A percentile compares a stretch with the other conserved stretches of the same genome.
These are phyloP conservation scores for Phytomonas francai DNA, from an alignment of 208 protist species.

Conservation along the genomic window DNA sequence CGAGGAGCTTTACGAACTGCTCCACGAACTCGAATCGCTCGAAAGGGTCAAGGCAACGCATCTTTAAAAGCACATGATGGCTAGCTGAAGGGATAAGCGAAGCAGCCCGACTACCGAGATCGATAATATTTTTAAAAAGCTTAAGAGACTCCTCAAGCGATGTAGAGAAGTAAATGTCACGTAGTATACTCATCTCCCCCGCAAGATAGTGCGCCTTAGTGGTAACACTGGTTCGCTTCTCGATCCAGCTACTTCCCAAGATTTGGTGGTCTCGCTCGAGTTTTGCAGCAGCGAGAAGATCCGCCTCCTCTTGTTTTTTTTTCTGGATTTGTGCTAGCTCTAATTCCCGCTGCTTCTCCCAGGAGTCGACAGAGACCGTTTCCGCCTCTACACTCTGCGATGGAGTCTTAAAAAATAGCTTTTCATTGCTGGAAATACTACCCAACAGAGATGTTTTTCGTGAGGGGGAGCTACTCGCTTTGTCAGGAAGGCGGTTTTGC, in stretches of 20 bases:
- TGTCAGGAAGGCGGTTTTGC: neutral
- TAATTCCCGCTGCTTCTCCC: slow-evolving; percentile 78
- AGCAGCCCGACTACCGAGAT: slow-evolving; percentile 9
- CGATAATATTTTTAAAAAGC: slow-evolving; percentile 20
- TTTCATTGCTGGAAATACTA: neutral
- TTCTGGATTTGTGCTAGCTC: slow-evolving; percentile 64
- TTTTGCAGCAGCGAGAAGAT: slow-evolving; percentile 17
- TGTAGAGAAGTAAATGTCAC: slow-evolving; percentile 18
- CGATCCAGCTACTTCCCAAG: slow-evolving; percentile 62
- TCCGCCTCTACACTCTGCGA: neutral
- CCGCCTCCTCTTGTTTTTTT: slow-evolving; percentile 52
- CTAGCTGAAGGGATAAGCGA: slow-evolving; percentile 18
- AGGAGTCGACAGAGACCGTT: slow-evolving; percentile 63
- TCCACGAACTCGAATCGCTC: slow-evolving; percentile 12
- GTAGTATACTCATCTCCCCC: slow-evolving; percentile 14
- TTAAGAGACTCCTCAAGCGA: slow-evolving; percentile 10
- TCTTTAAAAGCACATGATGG: slow-evolving; percentile 13
- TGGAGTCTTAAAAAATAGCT: neutral
- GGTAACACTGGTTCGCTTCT: neutral
- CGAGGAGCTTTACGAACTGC: slow-evolving; percentile 15
- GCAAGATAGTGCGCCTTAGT: slow-evolving; percentile 14
- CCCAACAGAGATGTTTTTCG: neutral
- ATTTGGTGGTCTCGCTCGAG: slow-evolving; percentile 57
- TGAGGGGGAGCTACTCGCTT: neutral
- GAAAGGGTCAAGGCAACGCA: slow-evolving; percentile 5